phyloP scores from a whole-genome alignment of 345 rosid species.

The Passiflora organensis region DNA sequence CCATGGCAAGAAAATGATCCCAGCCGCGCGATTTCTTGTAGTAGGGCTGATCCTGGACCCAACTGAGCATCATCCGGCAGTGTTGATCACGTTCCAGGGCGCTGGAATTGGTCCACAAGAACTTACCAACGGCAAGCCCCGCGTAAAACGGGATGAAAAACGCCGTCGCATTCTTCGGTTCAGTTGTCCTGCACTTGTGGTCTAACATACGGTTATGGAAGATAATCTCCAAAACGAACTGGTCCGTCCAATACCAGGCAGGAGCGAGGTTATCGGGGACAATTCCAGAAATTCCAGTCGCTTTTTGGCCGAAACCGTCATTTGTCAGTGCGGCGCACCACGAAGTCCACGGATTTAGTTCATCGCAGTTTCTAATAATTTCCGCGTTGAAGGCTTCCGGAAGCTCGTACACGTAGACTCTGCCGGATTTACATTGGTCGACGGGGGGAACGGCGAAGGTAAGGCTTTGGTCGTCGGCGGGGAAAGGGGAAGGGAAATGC shows the following conservation, averaged over 20 bases:
- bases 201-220: conserved; percentile 72
- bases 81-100: conserved; percentile 68
- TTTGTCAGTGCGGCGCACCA: conserved; percentile 65
- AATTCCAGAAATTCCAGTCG: conserved; percentile 41
- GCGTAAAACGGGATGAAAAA: conserved; percentile 88
- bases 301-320: conserved; percentile 64
- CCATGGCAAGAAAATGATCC: conserved; percentile 95
- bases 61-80: conserved; percentile 57
- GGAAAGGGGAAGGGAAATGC: conserved; percentile 30
- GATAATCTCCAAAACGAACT: conserved; percentile 74
- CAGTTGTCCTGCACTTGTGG: conserved; percentile 65
- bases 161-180: conserved; percentile 66
- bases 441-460: conserved; percentile 3
- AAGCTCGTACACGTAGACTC: conserved; percentile 68
- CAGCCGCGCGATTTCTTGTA: conserved; percentile 73
- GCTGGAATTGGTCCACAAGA: conserved; percentile 53
- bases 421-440: conserved; percentile 50
- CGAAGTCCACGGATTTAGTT: conserved; percentile 86
- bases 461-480: conserved; percentile 10
- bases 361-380: conserved; percentile 53
- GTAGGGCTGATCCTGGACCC: conserved; percentile 62
- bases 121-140: conserved; percentile 88
- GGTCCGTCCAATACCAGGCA: conserved; percentile 94
- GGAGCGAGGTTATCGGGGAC: conserved; percentile 59
- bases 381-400: conserved; percentile 69